A percentile compares a stretch with the other conserved stretches of the same genome.
Conservation (phyloP, 306 rosid species). For the Trifolium repens region DNA sequence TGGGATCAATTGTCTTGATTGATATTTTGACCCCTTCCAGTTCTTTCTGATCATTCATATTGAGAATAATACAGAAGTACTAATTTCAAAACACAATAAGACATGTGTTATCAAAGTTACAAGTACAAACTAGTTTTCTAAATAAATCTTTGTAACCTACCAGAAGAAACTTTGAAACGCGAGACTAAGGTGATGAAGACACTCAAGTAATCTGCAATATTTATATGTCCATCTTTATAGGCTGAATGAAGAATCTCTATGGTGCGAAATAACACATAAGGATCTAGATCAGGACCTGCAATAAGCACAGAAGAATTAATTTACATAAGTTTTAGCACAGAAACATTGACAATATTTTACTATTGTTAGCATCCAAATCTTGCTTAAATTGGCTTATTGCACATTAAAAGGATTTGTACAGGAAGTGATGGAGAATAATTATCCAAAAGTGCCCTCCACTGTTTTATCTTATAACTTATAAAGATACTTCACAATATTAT, state of each 20-base stretch:
- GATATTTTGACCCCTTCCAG: conserved; percentile 10
- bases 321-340: conserved; percentile 9
- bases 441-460: conserved; percentile 23
- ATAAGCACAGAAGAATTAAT: conserved; percentile 10
- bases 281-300: conserved; percentile 81
- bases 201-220: conserved; percentile 66
- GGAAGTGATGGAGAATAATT: conserved; percentile 7
- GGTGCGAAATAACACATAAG: conserved; percentile 50
- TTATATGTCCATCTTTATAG: conserved; percentile 61
- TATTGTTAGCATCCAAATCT: conserved; percentile 19
- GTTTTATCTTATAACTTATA: conserved; percentile 1
- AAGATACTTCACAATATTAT: not conserved
- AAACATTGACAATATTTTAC: not conserved
- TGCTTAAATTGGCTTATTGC: conserved; percentile 2
- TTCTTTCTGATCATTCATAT: conserved; percentile 18
- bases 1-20: not conserved
- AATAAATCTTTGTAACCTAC: conserved; percentile 50
- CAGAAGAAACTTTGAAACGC: conserved; percentile 61
- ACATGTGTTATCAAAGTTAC: conserved; percentile 5
- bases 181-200: conserved; percentile 69
- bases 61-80: conserved; percentile 22
- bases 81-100: conserved; percentile 36
- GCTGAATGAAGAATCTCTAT: conserved; percentile 75
- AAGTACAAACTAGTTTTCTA: conserved; percentile 26
- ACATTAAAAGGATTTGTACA: conserved; percentile 10